Percentiles rank a stretch among this genome's conserved stretches.
Conservation (phyloP, 1,139 yeast genomes). For the Nakaseomyces kungkrabaensis region DNA sequence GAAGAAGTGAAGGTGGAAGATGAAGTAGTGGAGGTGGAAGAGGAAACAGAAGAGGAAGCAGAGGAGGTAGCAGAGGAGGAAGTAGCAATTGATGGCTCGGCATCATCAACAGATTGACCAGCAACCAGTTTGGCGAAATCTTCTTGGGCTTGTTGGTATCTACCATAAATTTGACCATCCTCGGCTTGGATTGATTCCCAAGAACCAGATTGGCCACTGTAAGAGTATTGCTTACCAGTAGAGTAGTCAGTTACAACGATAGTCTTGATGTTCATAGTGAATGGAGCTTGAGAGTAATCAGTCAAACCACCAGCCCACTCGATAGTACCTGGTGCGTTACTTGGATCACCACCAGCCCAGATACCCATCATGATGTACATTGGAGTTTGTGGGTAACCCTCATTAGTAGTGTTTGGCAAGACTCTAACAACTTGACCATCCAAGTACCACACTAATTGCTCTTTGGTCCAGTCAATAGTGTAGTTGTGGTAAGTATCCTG, state of each 20-base stretch:
- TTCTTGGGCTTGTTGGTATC: conserved; percentile 39
- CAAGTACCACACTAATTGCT: conserved; percentile 47
- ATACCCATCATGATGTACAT: conserved; percentile 60
- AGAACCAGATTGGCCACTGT: conserved; percentile 52
- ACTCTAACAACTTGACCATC: conserved; percentile 56
- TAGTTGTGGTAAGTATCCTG: conserved; percentile 60
- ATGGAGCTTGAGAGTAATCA: conserved; percentile 57
- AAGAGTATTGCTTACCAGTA: conserved; percentile 58
- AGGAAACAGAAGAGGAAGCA: conserved; percentile 3
- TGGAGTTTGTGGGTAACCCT: conserved; percentile 72
- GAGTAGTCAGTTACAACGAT: conserved; percentile 70
- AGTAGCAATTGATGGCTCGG: conserved; percentile 9
- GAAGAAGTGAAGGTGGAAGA: conserved; percentile 1
- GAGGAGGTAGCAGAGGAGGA: conserved; percentile 5
- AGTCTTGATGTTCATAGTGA: conserved; percentile 53
- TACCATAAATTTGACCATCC: conserved; percentile 57
- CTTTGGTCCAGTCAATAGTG: conserved; percentile 72
- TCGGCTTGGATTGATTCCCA: conserved; percentile 61
- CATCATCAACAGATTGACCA: conserved; percentile 20
- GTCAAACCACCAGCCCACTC: conserved; percentile 83
- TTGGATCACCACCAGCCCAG: conserved; percentile 79
- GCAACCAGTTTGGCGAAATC: conserved; percentile 39
- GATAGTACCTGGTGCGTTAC: conserved; percentile 58
- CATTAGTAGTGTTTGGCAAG: conserved; percentile 39
- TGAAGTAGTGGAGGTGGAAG: conserved; percentile 7